Base-by-base conservation (phyloP, 768 basidiomycete genomes). In the Lactarius akahatsu region DNA sequence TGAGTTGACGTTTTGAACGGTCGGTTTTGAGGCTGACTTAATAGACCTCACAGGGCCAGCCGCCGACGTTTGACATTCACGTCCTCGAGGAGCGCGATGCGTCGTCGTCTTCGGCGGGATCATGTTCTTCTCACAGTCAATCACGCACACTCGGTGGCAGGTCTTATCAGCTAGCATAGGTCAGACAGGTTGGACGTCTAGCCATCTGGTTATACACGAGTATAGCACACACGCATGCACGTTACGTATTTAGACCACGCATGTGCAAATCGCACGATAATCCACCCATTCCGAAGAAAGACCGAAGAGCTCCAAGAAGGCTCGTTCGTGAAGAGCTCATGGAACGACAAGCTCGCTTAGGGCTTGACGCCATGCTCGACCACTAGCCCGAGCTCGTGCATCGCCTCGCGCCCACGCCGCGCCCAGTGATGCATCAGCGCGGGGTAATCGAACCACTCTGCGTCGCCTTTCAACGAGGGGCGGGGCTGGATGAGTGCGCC, bases 371-470 rank as follows among this genome's bases (percentile, higher is more conserved):
- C 88, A 73, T 80, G 79, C 36, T 73, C 73, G 3, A 80, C 72
- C 26, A 78, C 76, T 47, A 90, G 83, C 11, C 78, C 80, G 40
- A 90, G 73, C 66, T 72, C 78, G 4, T 73, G 72, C 62, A 89
- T 73, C n/a, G 84, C 83, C 57, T 70, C 71, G 26, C 82, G 78
- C 5, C 89, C 89, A 15, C 77, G 74, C 43, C 69, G 69, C 1
- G 80, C 84, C 89, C 89, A 90, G 68, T 79, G 78, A 18, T 65
- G 60, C 64, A 85, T 40, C 10, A 78, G 75, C 20, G 63, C 72
- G 7, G 74, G 63, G 38, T 86, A 76, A 56, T 84, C 80, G 67
- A 85, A 90, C 89, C 89, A 90, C 73, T 69, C 60, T 59, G 59
- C 66, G 61, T 59, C 34, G 11, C 36, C 20, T 28, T 34, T n/a